Evolutionary conservation across 257 asterid species (phyloP).

Genomic region (Solanum rostratum): DNA sequence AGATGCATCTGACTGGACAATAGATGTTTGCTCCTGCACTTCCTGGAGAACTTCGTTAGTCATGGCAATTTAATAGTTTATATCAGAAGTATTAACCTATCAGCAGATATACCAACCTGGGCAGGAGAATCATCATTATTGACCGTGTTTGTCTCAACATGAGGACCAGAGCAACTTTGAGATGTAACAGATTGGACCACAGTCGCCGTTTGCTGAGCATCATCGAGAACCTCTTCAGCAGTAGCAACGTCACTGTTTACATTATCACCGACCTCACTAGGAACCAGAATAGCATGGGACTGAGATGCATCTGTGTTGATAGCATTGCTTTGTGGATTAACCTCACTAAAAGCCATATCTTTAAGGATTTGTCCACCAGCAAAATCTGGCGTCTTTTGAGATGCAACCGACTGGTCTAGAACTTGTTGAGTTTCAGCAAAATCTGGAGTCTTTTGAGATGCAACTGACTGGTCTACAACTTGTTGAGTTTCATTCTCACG

Average conservation of each 20-base stretch:
- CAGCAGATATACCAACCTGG: background rate
- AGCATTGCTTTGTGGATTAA: background rate
- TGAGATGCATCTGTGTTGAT: slow-evolving; percentile 1
- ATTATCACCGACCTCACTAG: background rate
- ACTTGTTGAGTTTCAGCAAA: slow-evolving; percentile 14
- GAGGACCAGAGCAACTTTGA: slow-evolving; percentile 1
- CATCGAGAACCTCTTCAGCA: background rate
- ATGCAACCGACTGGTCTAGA: slow-evolving; percentile 21
- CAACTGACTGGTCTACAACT: slow-evolving; percentile 15
- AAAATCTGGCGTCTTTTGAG: slow-evolving; percentile 19
- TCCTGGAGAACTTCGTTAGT: background rate
- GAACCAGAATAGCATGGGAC: background rate
- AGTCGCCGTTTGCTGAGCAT: background rate
- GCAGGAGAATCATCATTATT: background rate
- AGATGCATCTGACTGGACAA: background rate
- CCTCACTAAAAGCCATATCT: background rate
- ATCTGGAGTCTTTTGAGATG: slow-evolving; percentile 22
- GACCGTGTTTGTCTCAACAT: background rate
- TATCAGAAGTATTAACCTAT: background rate
- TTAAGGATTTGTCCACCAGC: background rate
- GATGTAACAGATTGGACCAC: background rate
- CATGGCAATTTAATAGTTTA: background rate
- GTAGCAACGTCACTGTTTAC: background rate
- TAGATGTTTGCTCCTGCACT: background rate
- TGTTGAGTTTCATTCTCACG: slow-evolving; percentile 22